Evolutionary conservation across 192 early-diverging fungal genomes (phyloP).

Genomic region (Umbelopsis sp.): DNA sequence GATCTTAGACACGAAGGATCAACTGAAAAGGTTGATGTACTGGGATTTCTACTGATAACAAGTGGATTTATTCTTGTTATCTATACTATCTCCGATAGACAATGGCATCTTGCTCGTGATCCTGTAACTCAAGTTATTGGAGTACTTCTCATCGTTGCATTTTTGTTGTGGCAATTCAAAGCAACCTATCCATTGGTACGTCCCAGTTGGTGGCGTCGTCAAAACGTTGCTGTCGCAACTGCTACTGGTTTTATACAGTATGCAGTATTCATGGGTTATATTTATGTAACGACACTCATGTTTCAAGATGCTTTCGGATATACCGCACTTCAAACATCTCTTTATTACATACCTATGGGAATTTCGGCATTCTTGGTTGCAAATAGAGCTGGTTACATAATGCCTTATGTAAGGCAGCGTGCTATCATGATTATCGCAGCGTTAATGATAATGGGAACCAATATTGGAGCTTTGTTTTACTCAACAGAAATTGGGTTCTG

Average conservation of each 20-base stretch:
- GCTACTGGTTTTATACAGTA: conserved; percentile 41
- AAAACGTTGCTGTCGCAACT: conserved; percentile 49
- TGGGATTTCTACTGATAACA: conserved; percentile 34
- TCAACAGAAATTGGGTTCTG: conserved; percentile 31
- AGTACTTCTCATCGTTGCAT: conserved; percentile 37
- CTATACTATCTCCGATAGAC: conserved; percentile 38
- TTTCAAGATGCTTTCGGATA: conserved; percentile 51
- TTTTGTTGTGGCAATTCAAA: conserved; percentile 44
- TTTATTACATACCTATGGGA: conserved; percentile 44
- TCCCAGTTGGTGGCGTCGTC: conserved; percentile 41
- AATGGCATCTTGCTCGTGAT: conserved; percentile 34
- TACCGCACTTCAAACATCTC: conserved; percentile 40
- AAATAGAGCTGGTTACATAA: conserved; percentile 40
- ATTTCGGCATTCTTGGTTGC: conserved; percentile 37
- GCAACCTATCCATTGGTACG: conserved; percentile 45
- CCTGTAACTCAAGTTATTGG: conserved; percentile 34
- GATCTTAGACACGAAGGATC: conserved; percentile 27
- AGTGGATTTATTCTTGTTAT: conserved; percentile 32
- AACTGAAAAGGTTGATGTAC: conserved; percentile 35
- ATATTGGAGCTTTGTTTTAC: conserved; percentile 28
- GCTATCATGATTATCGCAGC: conserved; percentile 36
- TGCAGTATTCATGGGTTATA: conserved; percentile 44
- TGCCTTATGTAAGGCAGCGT: conserved; percentile 37
- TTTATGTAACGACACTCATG: conserved; percentile 48
- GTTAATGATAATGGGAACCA: conserved; percentile 32